Evolutionary conservation across 371 early-diverging fungal species (phyloP).

Genomic region (Lichtheimia ramosa): DNA sequence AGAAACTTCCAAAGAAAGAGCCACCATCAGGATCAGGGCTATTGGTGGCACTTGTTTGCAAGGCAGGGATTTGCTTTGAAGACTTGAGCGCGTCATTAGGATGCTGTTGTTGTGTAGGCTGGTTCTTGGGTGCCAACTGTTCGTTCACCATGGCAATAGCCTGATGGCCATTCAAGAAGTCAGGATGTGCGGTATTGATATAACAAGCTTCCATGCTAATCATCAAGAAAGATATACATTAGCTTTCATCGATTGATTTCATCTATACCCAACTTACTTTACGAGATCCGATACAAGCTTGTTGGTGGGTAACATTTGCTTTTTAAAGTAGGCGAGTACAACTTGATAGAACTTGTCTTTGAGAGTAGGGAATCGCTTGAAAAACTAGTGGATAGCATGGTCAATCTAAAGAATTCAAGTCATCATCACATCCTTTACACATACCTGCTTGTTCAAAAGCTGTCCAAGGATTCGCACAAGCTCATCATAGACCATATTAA

Average conservation of each 20-base stretch:
- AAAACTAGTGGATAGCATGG: slow-evolving; percentile 46
- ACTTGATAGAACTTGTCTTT: slow-evolving; percentile 89
- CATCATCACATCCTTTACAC: background rate
- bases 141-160: slow-evolving; percentile 94
- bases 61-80: slow-evolving; percentile 39
- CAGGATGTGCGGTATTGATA: slow-evolving; percentile 98
- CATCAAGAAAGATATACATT: background rate
- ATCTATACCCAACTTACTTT: slow-evolving; percentile 45
- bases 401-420: too few relatives aligned
- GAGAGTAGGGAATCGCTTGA: slow-evolving; percentile 94
- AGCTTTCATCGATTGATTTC: background rate
- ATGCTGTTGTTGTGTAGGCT: slow-evolving; percentile 6
- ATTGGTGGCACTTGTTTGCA: slow-evolving; percentile 16
- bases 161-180: slow-evolving; percentile 95
- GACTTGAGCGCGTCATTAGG: slow-evolving; percentile 8
- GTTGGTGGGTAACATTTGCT: slow-evolving; percentile 84
- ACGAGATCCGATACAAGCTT: slow-evolving; percentile 93
- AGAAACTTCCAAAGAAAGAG: slow-evolving; percentile 95
- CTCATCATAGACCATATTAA: slow-evolving; percentile 94
- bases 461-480: slow-evolving; percentile 91
- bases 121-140: slow-evolving; percentile 58
- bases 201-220: slow-evolving; percentile 89
- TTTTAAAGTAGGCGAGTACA: slow-evolving; percentile 91
- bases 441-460: slow-evolving; percentile 84
- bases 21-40: slow-evolving; percentile 48